phyloP scores from a whole-genome alignment of 768 basidiomycete genomes.

The Chlorophyllum brunneum region DNA sequence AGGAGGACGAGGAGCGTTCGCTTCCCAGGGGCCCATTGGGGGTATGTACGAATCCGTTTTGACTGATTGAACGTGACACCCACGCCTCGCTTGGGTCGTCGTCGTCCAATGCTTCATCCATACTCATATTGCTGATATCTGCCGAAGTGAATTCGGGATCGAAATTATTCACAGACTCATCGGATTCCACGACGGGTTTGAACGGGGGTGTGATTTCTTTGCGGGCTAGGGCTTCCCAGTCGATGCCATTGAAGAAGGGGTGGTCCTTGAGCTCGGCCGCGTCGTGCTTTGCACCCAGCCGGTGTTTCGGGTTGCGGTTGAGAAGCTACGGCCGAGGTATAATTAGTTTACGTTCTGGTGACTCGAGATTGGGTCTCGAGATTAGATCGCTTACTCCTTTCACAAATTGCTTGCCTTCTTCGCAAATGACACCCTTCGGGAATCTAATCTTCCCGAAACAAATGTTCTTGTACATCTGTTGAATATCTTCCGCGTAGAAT shows the following conservation, averaged over 20 bases:
- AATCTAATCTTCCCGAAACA: slow-evolving; percentile 99
- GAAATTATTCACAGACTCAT: slow-evolving; percentile 97
- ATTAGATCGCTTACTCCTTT: slow-evolving; percentile 70
- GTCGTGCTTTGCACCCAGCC: slow-evolving; percentile 87
- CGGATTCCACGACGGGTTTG: slow-evolving; percentile 96
- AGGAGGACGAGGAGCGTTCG: slow-evolving; percentile 32
- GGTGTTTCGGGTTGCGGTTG: slow-evolving; percentile 97
- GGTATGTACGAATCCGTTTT: slow-evolving; percentile 35
- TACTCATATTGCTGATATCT: slow-evolving; percentile 74
- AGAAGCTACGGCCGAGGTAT: slow-evolving; percentile 60
- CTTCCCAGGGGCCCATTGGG: slow-evolving; percentile 79
- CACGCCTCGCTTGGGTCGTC: slow-evolving; percentile 73
- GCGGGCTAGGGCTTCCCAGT: slow-evolving; percentile 82
- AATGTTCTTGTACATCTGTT: slow-evolving; percentile 99
- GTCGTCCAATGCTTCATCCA: slow-evolving; percentile 30
- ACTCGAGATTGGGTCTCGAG: neutral
- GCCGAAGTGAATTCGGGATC: slow-evolving; percentile 96
- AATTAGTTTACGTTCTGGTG: neutral
- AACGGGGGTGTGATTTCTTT: slow-evolving; percentile 96
- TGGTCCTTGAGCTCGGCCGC: slow-evolving; percentile 95
- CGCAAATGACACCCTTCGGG: slow-evolving; percentile 93
- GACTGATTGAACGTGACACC: slow-evolving; percentile 28
- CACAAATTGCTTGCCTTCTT: slow-evolving; percentile 98
- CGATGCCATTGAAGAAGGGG: slow-evolving; percentile 86
- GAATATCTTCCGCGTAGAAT: slow-evolving; percentile 98